Evolutionary conservation across 192 early-diverging fungal genomes (phyloP).

Genomic region (Coemansia sp.): DNA sequence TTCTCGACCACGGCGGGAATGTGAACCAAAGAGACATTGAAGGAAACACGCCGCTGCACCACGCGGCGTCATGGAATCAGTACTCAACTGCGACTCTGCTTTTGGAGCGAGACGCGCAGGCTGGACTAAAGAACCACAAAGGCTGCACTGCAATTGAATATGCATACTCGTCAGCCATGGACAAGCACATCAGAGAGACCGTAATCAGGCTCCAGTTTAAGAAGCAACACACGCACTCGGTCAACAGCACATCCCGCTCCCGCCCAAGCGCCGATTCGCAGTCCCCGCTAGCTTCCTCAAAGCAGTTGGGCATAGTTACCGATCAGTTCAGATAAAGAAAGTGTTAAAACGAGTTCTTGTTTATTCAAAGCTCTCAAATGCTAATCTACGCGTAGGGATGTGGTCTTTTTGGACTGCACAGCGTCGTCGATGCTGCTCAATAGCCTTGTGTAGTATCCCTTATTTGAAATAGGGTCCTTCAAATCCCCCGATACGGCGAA

Average conservation of each 20-base stretch:
- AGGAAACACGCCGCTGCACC: slow-evolving; percentile 51
- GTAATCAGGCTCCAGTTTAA: slow-evolving; percentile 30
- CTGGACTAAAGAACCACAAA: slow-evolving; percentile 44
- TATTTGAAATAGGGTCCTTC: slow-evolving; percentile 32
- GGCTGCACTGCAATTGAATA: slow-evolving; percentile 54
- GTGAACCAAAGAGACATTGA: slow-evolving; percentile 54
- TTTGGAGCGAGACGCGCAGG: slow-evolving; percentile 43
- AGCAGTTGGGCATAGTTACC: slow-evolving; percentile 11
- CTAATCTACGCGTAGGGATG: slow-evolving; percentile 42
- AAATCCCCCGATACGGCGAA: slow-evolving; percentile 28
- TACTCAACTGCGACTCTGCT: slow-evolving; percentile 34
- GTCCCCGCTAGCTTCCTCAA: slow-evolving; percentile 12
- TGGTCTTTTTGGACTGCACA: slow-evolving; percentile 19
- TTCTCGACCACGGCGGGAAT: slow-evolving; percentile 50
- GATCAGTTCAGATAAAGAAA: slow-evolving; percentile 18
- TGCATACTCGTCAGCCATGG: slow-evolving; percentile 43
- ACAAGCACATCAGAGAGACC: slow-evolving; percentile 41
- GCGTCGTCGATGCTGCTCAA: slow-evolving; percentile 43
- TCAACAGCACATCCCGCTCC: slow-evolving; percentile 14
- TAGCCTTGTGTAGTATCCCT: slow-evolving; percentile 43
- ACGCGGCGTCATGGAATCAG: slow-evolving; percentile 53
- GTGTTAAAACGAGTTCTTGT: neutral
- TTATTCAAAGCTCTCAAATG: neutral
- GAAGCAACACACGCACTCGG: slow-evolving; percentile 30
- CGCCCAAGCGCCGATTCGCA: slow-evolving; percentile 26